A percentile compares a stretch with the other conserved stretches of the same genome.
These are phyloP conservation scores for Marsdenia floribunda DNA, from an alignment of 257 asterid genomes.

Conservation along the genomic window DNA sequence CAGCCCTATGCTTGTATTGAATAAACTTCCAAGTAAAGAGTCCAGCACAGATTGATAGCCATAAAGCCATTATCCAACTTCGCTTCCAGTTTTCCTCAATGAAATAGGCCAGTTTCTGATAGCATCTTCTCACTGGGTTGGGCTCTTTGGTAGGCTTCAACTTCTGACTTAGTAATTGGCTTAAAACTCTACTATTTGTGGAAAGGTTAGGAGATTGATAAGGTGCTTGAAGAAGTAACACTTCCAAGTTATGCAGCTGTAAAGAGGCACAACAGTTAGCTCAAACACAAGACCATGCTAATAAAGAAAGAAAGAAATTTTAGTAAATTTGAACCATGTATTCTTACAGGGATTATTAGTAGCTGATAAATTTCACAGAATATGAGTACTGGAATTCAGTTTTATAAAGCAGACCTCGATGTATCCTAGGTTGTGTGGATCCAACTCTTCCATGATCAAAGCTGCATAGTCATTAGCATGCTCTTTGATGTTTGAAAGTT, in stretches of 20 bases:
- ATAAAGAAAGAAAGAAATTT: too few species aligned
- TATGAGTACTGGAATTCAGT: neutral
- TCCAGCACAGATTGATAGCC: constrained; percentile 42
- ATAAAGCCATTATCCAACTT: constrained; percentile 49
- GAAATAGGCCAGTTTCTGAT: constrained; percentile 17
- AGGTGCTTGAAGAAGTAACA: constrained; percentile 26
- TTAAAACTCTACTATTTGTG: constrained; percentile 23
- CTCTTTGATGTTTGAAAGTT: constrained; percentile 31
- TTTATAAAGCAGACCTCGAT: constrained; percentile 24
- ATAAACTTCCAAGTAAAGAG: constrained; percentile 61
- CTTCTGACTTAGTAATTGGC: constrained; percentile 29
- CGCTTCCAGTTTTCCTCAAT: constrained; percentile 60
- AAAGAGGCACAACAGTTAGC: neutral
- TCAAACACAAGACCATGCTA: neutral
- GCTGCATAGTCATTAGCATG: constrained; percentile 36
- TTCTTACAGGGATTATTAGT: neutral
- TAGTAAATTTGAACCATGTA: too few species aligned
- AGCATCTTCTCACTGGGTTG: constrained; percentile 21
- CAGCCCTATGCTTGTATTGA: constrained; percentile 33
- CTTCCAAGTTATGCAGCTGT: constrained; percentile 28
- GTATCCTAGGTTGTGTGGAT: constrained; percentile 30
- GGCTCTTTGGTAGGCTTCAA: constrained; percentile 28
- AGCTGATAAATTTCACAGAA: neutral
- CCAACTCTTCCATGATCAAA: constrained; percentile 40
- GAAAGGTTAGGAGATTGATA: constrained; percentile 14